These are phyloP conservation scores for Apiotrichum domesticum DNA, from an alignment of 1,284 basidiomycete species.

Conservation along the genomic window DNA sequence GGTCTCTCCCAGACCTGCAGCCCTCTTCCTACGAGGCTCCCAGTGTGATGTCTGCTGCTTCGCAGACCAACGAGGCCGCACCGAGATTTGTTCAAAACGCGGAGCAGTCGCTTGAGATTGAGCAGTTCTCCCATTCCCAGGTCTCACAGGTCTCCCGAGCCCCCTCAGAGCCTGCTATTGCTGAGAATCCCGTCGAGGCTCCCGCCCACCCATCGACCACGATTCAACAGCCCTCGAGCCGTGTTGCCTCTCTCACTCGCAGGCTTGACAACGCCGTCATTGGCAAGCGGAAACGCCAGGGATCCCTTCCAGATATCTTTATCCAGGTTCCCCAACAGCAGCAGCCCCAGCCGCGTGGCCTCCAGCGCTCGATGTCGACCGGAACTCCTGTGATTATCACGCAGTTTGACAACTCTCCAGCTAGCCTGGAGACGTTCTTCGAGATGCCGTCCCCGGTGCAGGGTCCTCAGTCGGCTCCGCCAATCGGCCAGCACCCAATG, in stretches of 20 bases:
- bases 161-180: no score
- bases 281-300: constrained; percentile 15
- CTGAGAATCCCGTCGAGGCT: not conserved
- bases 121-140: not conserved
- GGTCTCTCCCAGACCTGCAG: not conserved
- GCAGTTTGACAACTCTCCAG: not conserved
- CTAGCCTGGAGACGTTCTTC: not conserved
- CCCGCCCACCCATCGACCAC: not conserved
- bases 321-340: constrained; percentile 4
- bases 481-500: constrained; percentile 10
- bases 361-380: constrained; percentile 17
- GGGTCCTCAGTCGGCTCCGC: constrained; percentile 11
- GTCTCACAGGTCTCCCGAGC: not conserved
- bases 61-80: not conserved
- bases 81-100: not conserved
- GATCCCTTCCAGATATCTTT: constrained; percentile 13
- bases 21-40: not conserved
- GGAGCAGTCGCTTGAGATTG: no score
- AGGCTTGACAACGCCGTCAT: not conserved
- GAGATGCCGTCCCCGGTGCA: not conserved
- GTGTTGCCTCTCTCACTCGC: not conserved
- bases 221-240: not conserved
- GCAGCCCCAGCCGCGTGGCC: constrained; percentile 1
- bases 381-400: constrained; percentile 1
- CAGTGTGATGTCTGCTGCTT: not conserved